Evolutionary conservation across 768 basidiomycete species (phyloP).

Genomic region (Pisolithus orientalis): DNA sequence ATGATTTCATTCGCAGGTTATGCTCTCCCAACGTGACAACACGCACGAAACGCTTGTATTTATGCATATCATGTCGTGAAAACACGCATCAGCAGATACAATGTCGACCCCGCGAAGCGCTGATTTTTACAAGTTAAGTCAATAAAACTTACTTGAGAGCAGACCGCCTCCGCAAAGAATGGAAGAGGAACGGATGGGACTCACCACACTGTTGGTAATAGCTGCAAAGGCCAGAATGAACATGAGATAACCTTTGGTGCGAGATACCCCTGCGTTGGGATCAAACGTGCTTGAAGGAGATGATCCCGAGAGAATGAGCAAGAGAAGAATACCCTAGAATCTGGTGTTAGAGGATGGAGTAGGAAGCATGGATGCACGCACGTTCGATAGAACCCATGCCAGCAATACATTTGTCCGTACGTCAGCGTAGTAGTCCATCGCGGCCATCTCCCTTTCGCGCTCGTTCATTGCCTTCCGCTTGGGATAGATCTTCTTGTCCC

Average conservation of each 20-base stretch:
- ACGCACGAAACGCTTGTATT: no score
- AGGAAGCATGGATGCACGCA: conserved; percentile 26
- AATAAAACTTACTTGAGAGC: conserved; percentile 21
- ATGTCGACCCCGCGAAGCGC: conserved; percentile 32
- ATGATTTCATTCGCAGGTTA: no score
- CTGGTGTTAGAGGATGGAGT: background rate
- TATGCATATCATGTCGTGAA: no score
- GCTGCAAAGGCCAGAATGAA: conserved; percentile 81
- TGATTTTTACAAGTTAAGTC: conserved; percentile 18
- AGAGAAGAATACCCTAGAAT: conserved; percentile 58
- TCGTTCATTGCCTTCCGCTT: conserved; percentile 28
- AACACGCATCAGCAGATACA: no score
- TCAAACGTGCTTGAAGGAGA: conserved; percentile 57
- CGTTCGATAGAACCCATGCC: conserved; percentile 82
- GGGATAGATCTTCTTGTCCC: conserved; percentile 9
- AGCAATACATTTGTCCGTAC: conserved; percentile 80
- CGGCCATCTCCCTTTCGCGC: conserved; percentile 65
- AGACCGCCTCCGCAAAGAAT: no score
- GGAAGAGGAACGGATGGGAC: conserved; percentile 5
- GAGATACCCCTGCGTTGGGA: conserved; percentile 37
- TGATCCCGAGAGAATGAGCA: conserved; percentile 59
- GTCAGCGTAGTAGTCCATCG: conserved; percentile 83
- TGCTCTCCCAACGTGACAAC: no score
- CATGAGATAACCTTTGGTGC: conserved; percentile 69
- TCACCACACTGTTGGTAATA: conserved; percentile 60